Percentiles rank a stretch among this genome's conserved stretches.
Evolutionary conservation across 1,139 yeast species (phyloP).

Genomic region (Taphrina pruni): DNA sequence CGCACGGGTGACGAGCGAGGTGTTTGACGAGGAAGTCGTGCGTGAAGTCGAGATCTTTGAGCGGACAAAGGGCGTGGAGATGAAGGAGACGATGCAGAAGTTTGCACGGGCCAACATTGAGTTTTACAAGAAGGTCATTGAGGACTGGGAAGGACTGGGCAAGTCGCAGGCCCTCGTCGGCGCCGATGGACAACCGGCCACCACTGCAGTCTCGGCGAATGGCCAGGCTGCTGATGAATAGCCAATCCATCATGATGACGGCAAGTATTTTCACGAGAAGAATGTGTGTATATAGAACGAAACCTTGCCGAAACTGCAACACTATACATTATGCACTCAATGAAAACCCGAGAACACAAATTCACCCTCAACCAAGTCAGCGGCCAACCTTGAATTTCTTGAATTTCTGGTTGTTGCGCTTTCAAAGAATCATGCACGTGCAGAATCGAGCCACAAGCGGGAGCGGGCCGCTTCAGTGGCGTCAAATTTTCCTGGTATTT

Average conservation of each 20-base stretch:
- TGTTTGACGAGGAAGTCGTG: constrained; percentile 67
- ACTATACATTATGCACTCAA: no score
- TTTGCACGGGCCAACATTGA: constrained; percentile 77
- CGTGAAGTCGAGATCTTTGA: constrained; percentile 85
- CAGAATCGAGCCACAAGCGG: background rate
- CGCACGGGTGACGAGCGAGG: constrained; percentile 73
- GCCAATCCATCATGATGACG: no score
- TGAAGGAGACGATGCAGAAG: constrained; percentile 70
- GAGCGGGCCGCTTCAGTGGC: constrained; percentile 6
- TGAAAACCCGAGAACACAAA: no score
- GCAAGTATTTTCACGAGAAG: background rate
- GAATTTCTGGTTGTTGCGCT: no score
- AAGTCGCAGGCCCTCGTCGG: constrained; percentile 10
- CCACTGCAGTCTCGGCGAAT: background rate
- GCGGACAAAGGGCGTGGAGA: constrained; percentile 74
- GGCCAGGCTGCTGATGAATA: background rate
- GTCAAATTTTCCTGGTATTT: constrained; percentile 10
- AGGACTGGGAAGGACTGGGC: constrained; percentile 32
- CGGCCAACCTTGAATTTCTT: no score
- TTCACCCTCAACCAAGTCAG: no score
- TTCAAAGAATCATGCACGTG: no score
- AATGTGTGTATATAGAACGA: background rate
- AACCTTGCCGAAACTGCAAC: no score
- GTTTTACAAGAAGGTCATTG: constrained; percentile 67
- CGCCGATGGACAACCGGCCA: constrained; percentile 5